These are phyloP conservation scores for Colletotrichum viniferum DNA, from an alignment of 2,329 filamentous ascomycete genomes.

Conservation along the genomic window DNA sequence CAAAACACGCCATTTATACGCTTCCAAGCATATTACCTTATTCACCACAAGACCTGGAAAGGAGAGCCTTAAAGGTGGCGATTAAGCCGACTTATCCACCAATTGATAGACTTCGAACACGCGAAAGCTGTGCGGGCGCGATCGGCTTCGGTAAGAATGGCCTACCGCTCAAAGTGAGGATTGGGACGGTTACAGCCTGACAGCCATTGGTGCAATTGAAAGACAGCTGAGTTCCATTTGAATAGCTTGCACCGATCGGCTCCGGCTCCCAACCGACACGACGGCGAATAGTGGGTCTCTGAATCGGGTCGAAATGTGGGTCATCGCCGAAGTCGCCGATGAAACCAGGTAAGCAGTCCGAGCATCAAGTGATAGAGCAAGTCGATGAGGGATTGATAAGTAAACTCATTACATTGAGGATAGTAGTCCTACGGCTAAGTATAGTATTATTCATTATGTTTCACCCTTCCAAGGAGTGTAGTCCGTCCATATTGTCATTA, in stretches of 20 bases:
- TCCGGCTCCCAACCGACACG: background rate
- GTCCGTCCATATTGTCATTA: background rate
- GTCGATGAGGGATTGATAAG: background rate
- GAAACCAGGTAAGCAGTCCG: background rate
- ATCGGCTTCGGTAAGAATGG: background rate
- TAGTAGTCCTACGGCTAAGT: background rate
- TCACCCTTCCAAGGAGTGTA: background rate
- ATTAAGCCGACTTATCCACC: background rate
- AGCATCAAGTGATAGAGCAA: background rate
- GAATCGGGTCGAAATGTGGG: too few relatives aligned
- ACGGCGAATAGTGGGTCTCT: background rate
- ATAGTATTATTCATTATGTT: background rate
- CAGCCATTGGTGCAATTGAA: background rate
- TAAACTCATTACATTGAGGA: background rate
- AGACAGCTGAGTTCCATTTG: background rate
- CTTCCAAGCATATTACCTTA: constrained; percentile 7
- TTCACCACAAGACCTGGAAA: background rate
- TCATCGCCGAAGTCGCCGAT: background rate
- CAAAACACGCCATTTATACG: constrained; percentile 3
- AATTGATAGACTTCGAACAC: background rate
- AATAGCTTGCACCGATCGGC: fast-evolving
- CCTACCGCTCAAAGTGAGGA: background rate
- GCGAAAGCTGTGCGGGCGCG: background rate
- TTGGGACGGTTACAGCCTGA: background rate
- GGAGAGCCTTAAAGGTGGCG: background rate